Conservation (phyloP, 2,329 filamentous ascomycete genomes). For the Clonostachys chloroleuca region DNA sequence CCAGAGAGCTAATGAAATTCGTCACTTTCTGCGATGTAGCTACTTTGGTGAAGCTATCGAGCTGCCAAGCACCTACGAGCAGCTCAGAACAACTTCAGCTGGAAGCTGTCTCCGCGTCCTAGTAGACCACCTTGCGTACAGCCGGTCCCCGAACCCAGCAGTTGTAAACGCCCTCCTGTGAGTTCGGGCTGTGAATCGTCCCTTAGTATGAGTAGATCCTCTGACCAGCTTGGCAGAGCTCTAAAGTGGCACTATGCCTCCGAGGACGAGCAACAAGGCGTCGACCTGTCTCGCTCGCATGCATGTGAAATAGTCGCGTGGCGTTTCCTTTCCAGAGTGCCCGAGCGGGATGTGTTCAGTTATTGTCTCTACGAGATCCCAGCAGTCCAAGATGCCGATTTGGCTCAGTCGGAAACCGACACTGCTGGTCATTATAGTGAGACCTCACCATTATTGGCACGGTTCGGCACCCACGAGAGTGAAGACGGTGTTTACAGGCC, state of each 20-base stretch:
- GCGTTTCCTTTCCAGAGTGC: constrained; percentile 68
- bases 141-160: constrained; percentile 58
- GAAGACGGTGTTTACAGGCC: constrained; percentile 6
- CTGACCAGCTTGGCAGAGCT: constrained; percentile 42
- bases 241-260: constrained; percentile 71
- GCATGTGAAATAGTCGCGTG: constrained; percentile 80
- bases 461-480: too few species aligned
- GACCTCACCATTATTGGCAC: too few species aligned
- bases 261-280: constrained; percentile 56
- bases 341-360: constrained; percentile 69
- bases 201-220: neutral
- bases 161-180: constrained; percentile 72
- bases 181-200: constrained; percentile 20
- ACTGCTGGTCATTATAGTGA: too few species aligned
- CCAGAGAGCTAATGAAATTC: neutral
- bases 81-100: constrained; percentile 62
- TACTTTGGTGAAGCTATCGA: constrained; percentile 60
- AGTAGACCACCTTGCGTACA: constrained; percentile 58
- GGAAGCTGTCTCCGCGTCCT: constrained; percentile 53
- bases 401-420: neutral
- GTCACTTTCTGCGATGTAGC: constrained; percentile 24
- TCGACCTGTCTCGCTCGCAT: constrained; percentile 65
- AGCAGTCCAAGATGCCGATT: constrained; percentile 8
- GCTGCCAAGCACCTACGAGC: constrained; percentile 67
- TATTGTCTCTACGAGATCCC: constrained; percentile 72